Evolutionary conservation across 176 grass and related monocot genomes (phyloP).

Genomic region (Musa itinerans): DNA sequence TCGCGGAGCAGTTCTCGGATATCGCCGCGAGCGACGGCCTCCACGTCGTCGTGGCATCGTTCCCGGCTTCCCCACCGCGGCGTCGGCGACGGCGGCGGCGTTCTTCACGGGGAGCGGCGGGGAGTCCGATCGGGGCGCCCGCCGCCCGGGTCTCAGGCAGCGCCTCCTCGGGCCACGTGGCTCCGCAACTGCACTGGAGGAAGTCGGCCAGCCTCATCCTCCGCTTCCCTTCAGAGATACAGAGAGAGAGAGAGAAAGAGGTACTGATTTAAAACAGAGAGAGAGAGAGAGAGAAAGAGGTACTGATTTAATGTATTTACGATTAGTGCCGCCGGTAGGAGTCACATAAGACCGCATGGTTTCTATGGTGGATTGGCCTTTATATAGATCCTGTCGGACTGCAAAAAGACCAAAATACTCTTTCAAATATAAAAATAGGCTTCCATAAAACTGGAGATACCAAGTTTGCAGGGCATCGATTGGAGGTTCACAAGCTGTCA

Average conservation of each 20-base stretch:
- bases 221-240: too few relatives aligned
- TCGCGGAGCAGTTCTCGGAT: not conserved
- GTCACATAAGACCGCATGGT: not conserved
- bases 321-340: too few relatives aligned
- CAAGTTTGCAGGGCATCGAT: too few relatives aligned
- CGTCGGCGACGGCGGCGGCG: not conserved
- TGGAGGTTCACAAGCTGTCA: not conserved
- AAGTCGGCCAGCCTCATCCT: not conserved
- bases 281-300: too few relatives aligned
- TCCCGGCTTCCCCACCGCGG: not conserved
- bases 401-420: not conserved
- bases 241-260: too few relatives aligned
- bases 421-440: too few relatives aligned
- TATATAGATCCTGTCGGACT: not conserved
- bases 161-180: not conserved
- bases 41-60: not conserved
- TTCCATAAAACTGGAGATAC: too few relatives aligned
- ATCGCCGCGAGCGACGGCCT: constrained; percentile 5
- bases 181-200: not conserved
- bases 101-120: not conserved
- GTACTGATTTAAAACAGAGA: too few relatives aligned
- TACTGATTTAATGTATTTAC: too few relatives aligned
- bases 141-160: not conserved
- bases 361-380: not conserved
- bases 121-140: not conserved